These are phyloP conservation scores for Cystobasidium onofrii DNA, from an alignment of 768 basidiomycete genomes.

Conservation along the genomic window DNA sequence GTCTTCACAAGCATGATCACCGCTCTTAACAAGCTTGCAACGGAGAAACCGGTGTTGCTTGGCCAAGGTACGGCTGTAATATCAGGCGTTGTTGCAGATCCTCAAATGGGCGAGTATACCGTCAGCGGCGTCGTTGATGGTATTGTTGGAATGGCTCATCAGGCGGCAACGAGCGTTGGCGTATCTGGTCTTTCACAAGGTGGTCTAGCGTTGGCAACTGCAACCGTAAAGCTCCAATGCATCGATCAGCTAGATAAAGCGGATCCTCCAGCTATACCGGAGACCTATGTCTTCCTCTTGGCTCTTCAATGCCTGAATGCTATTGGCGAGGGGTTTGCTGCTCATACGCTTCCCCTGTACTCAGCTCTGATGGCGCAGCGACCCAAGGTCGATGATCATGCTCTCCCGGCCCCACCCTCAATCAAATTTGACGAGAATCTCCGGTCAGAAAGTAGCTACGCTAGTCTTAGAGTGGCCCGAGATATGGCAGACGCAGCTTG, in stretches of 20 bases:
- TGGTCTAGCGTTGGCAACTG: not conserved
- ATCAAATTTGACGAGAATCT: conserved; percentile 56
- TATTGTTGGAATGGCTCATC: conserved; percentile 40
- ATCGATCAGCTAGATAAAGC: conserved; percentile 98
- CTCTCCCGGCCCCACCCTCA: conserved; percentile 52
- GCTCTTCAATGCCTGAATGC: conserved; percentile 79
- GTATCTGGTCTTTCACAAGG: conserved; percentile 21
- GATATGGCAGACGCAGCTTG: conserved; percentile 79
- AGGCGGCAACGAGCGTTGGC: conserved; percentile 51
- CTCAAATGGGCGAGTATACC: conserved; percentile 38
- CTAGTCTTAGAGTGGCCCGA: conserved; percentile 58
- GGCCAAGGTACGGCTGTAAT: conserved; percentile 67
- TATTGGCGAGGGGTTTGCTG: conserved; percentile 74
- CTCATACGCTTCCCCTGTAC: conserved; percentile 67
- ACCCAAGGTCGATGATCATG: conserved; percentile 39
- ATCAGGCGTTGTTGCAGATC: conserved; percentile 63
- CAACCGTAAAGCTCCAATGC: conserved; percentile 79
- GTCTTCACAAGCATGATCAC: conserved; percentile 69
- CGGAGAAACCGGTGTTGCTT: conserved; percentile 76
- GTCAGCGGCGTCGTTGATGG: conserved; percentile 30
- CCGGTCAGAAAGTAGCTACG: conserved; percentile 52
- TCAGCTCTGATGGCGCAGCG: conserved; percentile 55
- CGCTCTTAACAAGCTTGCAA: conserved; percentile 73
- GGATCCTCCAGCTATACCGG: conserved; percentile 85
- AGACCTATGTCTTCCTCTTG: conserved; percentile 85